These are phyloP conservation scores for Clarireedia monteithiana DNA, from an alignment of 2,329 filamentous ascomycete genomes.

Conservation along the genomic window DNA sequence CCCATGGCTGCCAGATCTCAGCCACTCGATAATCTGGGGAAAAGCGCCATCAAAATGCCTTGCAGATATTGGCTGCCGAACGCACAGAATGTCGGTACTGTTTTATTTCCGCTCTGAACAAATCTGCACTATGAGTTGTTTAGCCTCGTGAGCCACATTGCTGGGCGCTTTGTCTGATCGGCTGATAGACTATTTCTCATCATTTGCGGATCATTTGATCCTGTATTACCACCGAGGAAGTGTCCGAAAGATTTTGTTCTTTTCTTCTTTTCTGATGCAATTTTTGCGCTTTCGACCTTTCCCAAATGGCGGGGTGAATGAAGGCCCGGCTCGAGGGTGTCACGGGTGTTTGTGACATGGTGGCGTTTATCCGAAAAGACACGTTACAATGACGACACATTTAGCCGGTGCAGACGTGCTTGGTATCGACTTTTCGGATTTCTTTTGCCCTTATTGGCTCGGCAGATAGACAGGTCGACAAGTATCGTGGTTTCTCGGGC, in stretches of 20 bases:
- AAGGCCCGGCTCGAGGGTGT: background rate
- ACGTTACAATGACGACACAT: background rate
- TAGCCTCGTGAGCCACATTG: constrained; percentile 5
- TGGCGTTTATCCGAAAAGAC: constrained; percentile 1
- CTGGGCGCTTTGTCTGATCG: constrained; percentile 2
- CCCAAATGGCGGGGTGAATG: background rate
- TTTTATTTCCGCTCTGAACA: background rate
- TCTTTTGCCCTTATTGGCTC: background rate
- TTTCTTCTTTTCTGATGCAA: background rate
- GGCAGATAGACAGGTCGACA: background rate
- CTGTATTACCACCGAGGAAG: constrained; percentile 9
- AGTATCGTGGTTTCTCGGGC: background rate
- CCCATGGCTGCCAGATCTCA: background rate
- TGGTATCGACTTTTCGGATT: background rate
- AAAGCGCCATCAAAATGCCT: background rate
- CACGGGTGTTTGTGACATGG: background rate
- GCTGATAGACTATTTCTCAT: background rate
- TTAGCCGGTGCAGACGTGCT: background rate
- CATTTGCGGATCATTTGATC: constrained; percentile 4
- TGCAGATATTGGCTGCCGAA: background rate
- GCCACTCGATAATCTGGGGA: constrained; percentile 8
- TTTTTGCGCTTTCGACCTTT: background rate
- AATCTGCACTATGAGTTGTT: background rate
- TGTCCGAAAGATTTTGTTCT: background rate
- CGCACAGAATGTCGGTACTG: background rate